Conservation (phyloP, 1,284 basidiomycete species). For the Agroathelia rolfsii region DNA sequence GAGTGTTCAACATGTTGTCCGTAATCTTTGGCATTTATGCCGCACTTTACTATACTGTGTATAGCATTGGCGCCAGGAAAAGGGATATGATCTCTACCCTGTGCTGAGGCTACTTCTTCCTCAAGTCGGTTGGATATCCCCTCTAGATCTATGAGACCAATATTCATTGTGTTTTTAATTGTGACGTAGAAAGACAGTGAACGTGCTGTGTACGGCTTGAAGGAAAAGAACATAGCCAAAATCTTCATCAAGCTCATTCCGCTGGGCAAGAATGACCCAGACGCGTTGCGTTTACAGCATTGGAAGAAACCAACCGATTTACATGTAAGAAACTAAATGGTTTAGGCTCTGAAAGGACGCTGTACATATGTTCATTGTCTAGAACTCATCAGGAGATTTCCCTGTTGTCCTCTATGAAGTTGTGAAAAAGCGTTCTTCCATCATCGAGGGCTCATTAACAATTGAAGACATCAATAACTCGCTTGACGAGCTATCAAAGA, state of each 20-base stretch:
- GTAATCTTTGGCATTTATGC: not conserved
- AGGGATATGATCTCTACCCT: conserved; percentile 66
- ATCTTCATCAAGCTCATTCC: conserved; percentile 84
- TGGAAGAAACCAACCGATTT: conserved; percentile 82
- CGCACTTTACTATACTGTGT: conserved; percentile 8
- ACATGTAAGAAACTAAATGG: conserved; percentile 33
- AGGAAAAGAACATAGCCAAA: conserved; percentile 87
- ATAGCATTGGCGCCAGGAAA: conserved; percentile 70
- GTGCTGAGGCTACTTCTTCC: conserved; percentile 68
- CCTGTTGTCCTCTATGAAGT: conserved; percentile 78
- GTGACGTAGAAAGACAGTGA: conserved; percentile 75
- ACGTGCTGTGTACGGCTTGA: conserved; percentile 81
- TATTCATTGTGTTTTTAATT: not conserved
- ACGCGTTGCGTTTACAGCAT: conserved; percentile 71
- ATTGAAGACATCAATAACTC: conserved; percentile 74
- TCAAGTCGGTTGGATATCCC: conserved; percentile 48
- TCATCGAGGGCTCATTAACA: conserved; percentile 65
- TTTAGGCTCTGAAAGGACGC: not conserved
- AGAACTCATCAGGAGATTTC: conserved; percentile 77
- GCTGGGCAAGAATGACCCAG: conserved; percentile 65
- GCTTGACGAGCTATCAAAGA: conserved; percentile 66
- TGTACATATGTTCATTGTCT: not conserved
- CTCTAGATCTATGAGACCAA: not conserved
- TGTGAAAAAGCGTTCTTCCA: conserved; percentile 74
- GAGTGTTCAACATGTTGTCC: not conserved